Percentiles rank a stretch among this genome's conserved stretches.
These are phyloP conservation scores for Paramarasmius palmivorus DNA, from an alignment of 1,284 basidiomycete genomes.

Conservation along the genomic window DNA sequence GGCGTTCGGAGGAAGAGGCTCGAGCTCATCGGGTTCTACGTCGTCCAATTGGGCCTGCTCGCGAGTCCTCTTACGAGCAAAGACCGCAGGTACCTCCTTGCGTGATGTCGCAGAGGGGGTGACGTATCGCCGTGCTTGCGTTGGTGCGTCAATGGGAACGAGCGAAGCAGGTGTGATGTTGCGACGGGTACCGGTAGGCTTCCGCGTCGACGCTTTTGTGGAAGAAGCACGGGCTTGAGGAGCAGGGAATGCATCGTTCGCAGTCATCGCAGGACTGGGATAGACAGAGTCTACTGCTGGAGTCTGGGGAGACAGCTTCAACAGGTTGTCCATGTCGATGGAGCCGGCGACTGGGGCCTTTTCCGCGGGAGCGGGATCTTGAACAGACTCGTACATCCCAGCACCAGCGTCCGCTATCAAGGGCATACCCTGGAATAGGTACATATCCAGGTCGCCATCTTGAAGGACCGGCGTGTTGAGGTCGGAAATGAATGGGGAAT, in stretches of 20 bases:
- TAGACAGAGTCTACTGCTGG: conserved; percentile 38
- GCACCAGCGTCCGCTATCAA: conserved; percentile 10
- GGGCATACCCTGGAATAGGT: conserved; percentile 13
- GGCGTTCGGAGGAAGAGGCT: conserved; percentile 33
- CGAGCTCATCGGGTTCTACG: conserved; percentile 23
- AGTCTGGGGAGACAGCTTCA: conserved; percentile 44
- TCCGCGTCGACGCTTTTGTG: conserved; percentile 6
- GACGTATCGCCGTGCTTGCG: conserved; percentile 56
- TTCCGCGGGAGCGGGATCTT: background rate
- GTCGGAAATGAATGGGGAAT: conserved; percentile 52
- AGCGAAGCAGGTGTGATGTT: conserved; percentile 51
- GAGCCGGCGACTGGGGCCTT: conserved; percentile 15
- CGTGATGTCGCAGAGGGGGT: conserved; percentile 58
- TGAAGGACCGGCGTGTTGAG: conserved; percentile 59
- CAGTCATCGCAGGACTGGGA: conserved; percentile 19
- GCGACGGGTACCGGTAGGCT: conserved; percentile 53
- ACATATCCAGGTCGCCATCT: conserved; percentile 21
- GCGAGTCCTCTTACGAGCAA: conserved; percentile 58
- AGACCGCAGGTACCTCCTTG: conserved; percentile 53
- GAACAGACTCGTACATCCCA: conserved; percentile 5
- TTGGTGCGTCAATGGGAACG: conserved; percentile 57
- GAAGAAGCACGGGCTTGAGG: conserved; percentile 24
- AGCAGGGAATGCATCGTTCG: conserved; percentile 33
- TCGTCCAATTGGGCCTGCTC: conserved; percentile 39
- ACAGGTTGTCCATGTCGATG: conserved; percentile 32